Conservation (phyloP, 306 rosid genomes). For the Fragaria ananassa region DNA sequence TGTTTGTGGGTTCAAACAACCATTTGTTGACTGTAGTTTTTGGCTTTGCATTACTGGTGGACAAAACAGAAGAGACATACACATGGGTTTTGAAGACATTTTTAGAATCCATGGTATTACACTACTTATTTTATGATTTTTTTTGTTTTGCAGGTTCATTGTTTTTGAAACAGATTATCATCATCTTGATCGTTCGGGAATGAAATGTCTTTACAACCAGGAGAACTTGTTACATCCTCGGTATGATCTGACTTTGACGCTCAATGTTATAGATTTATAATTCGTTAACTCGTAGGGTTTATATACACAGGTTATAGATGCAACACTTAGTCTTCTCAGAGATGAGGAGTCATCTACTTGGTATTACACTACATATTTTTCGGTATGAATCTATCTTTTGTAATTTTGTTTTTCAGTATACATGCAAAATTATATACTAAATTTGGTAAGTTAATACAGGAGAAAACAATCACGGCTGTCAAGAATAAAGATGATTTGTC, state of each 20-base stretch:
- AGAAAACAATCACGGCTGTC: no score
- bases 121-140: no score
- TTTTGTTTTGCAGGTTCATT: neutral
- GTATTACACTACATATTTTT: neutral
- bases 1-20: neutral
- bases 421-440: no score
- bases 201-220: neutral
- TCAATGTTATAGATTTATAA: no score
- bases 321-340: no score
- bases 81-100: neutral
- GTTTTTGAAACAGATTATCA: neutral
- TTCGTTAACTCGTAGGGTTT: neutral
- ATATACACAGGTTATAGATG: neutral
- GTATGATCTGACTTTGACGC: neutral
- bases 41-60: neutral
- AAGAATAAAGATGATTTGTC: no score
- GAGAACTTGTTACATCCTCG: neutral
- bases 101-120: neutral
- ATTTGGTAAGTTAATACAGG: no score
- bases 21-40: neutral
- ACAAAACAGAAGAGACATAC: neutral
- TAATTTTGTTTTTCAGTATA: no score
- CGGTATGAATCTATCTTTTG: neutral
- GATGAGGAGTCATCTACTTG: neutral
- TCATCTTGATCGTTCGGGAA: neutral